phyloP scores from a whole-genome alignment of 2,329 filamentous ascomycete genomes.

The Phialophora tarda region DNA sequence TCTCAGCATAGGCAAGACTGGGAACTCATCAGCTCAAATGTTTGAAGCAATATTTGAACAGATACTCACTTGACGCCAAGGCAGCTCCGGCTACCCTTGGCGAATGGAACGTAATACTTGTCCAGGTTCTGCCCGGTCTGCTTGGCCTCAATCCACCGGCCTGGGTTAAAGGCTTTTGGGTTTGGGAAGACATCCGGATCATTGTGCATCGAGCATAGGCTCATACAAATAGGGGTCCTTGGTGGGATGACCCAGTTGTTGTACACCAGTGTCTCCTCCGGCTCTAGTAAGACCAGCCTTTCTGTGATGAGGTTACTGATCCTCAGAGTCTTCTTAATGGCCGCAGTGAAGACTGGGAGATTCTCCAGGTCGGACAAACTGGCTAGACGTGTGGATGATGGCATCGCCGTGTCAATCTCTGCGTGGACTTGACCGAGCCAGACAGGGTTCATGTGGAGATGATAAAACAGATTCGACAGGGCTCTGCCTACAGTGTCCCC shows the following conservation, averaged over 20 bases:
- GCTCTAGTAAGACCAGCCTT: not conserved
- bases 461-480: slow-evolving; percentile 41
- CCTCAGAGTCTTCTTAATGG: not conserved
- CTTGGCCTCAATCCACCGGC: not conserved
- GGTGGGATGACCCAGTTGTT: not conserved
- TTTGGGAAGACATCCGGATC: not conserved
- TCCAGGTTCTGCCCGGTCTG: slow-evolving; percentile 13
- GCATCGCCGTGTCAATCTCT: slow-evolving; percentile 1
- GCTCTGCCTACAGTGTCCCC: slow-evolving; percentile 43
- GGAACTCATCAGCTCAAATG: no score
- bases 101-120: slow-evolving; percentile 20
- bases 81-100: slow-evolving; percentile 13
- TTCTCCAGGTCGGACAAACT: not conserved
- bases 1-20: slow-evolving; percentile 30
- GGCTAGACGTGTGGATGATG: not conserved
- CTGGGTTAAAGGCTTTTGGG: not conserved
- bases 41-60: no score
- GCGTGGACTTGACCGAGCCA: not conserved
- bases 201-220: not conserved
- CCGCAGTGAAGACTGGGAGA: not conserved
- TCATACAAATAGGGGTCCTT: not conserved
- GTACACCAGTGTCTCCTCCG: not conserved
- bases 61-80: slow-evolving; percentile 18
- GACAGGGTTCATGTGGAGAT: slow-evolving; percentile 39
- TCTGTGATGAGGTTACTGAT: not conserved